phyloP scores from a whole-genome alignment of 2,329 filamentous ascomycete genomes.

The Aureobasidium sp. region DNA sequence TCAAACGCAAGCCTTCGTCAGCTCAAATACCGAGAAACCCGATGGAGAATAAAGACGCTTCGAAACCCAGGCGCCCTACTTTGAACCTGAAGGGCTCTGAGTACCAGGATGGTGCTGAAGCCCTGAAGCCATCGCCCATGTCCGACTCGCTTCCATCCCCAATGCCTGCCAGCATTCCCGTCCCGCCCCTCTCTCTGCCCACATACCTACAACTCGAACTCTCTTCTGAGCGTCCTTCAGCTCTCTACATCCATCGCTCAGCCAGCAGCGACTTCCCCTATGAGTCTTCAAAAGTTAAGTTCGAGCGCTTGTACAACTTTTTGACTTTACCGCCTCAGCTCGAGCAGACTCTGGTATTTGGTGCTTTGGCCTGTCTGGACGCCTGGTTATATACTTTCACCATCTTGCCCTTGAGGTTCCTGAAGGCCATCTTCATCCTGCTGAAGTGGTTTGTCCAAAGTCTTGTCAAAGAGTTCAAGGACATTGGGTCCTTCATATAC shows the following conservation, averaged over 20 bases:
- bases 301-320: conserved; percentile 86
- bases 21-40: conserved; percentile 12
- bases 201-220: conserved; percentile 60
- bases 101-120: conserved; percentile 14
- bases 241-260: conserved; percentile 55
- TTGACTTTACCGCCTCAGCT: conserved; percentile 71
- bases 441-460: conserved; percentile 70
- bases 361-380: conserved; percentile 83
- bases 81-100: conserved; percentile 28
- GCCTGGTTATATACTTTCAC: conserved; percentile 97
- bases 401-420: conserved; percentile 81
- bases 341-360: conserved; percentile 80
- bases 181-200: conserved; percentile 55
- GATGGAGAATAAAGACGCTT: background rate
- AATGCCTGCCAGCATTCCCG: conserved; percentile 46
- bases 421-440: conserved; percentile 70
- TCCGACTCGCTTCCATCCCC: conserved; percentile 40
- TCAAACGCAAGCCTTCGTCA: conserved; percentile 27
- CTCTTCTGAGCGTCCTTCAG: conserved; percentile 51
- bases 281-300: conserved; percentile 85
- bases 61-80: conserved; percentile 15
- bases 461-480: conserved; percentile 61
- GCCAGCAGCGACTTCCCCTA: conserved; percentile 60
- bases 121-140: conserved; percentile 24
- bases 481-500: conserved; percentile 69